A percentile compares a stretch with the other conserved stretches of the same genome.
Evolutionary conservation across 2,329 filamentous ascomycete species (phyloP).

Genomic region (Pyrenophora tritici-repentis): DNA sequence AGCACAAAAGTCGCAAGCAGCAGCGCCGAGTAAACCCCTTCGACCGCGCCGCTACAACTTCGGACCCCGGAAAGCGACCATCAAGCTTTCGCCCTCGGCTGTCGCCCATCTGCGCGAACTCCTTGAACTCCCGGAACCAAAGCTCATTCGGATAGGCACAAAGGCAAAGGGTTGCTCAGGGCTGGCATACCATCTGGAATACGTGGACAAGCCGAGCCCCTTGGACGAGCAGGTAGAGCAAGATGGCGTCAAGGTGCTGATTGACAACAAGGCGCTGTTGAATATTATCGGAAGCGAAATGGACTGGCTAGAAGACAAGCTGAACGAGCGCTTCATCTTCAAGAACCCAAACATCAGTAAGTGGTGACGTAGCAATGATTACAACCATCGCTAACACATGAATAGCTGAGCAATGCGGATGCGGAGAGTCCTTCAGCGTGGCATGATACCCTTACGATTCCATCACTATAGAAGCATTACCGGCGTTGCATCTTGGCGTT

Average conservation of each 20-base stretch:
- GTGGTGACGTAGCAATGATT: constrained; percentile 48
- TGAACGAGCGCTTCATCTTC: constrained; percentile 91
- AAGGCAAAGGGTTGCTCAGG: constrained; percentile 94
- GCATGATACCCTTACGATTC: constrained; percentile 39
- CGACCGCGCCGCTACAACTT: constrained; percentile 70
- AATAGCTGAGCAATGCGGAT: constrained; percentile 91
- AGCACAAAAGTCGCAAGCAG: constrained; percentile 65
- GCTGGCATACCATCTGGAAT: constrained; percentile 90
- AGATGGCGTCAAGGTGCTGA: constrained; percentile 92
- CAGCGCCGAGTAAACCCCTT: constrained; percentile 47
- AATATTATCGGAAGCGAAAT: constrained; percentile 99
- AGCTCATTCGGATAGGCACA: constrained; percentile 92
- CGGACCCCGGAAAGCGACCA: constrained; percentile 84
- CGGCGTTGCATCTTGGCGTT: constrained; percentile 16
- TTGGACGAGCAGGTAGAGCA: constrained; percentile 95
- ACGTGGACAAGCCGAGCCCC: constrained; percentile 83
- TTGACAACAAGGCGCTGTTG: constrained; percentile 95
- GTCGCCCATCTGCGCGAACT: constrained; percentile 77
- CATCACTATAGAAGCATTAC: constrained; percentile 35
- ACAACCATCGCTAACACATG: constrained; percentile 28
- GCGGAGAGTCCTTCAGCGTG: constrained; percentile 87
- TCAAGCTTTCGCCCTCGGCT: constrained; percentile 80
- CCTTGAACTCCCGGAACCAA: constrained; percentile 83
- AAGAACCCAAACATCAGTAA: constrained; percentile 97
- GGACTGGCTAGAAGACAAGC: constrained; percentile 97